Percentiles rank a stretch among this genome's conserved stretches.
phyloP scores from a whole-genome alignment of 2,329 filamentous ascomycete genomes.

The Sporothrix sp. region DNA sequence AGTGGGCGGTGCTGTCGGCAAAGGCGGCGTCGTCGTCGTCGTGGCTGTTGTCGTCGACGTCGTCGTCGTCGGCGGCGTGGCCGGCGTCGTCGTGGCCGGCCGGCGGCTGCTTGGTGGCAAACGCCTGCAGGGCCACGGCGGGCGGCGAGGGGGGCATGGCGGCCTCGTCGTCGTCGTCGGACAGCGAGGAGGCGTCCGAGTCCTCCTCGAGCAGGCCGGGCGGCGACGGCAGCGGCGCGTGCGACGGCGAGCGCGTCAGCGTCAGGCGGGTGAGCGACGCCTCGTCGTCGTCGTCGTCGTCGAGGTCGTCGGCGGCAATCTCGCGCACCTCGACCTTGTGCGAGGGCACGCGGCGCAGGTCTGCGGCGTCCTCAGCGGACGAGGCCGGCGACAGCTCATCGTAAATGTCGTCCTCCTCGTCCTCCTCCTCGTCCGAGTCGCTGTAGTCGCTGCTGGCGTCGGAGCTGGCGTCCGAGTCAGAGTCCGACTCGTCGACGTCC shows the following conservation, averaged over 20 bases:
- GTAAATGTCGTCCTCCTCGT: constrained; percentile 39
- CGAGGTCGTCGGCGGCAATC: constrained; percentile 20
- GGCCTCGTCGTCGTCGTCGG: constrained; percentile 61
- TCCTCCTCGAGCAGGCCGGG: constrained; percentile 59
- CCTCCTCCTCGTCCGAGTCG: constrained; percentile 34
- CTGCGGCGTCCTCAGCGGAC: constrained; percentile 27
- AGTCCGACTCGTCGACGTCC: constrained; percentile 51
- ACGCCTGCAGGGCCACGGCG: constrained; percentile 45
- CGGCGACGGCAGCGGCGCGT: constrained; percentile 44
- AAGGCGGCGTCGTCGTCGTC: constrained; percentile 36
- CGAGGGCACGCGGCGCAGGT: constrained; percentile 38
- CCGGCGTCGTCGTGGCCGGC: neutral
- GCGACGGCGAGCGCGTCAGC: constrained; percentile 59
- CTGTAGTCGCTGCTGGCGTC: constrained; percentile 30
- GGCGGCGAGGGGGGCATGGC: constrained; percentile 63
- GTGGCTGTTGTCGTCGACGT: constrained; percentile 27
- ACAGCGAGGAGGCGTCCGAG: constrained; percentile 51
- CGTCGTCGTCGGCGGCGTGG: constrained; percentile 25
- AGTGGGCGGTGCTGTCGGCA: constrained; percentile 25
- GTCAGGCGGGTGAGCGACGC: constrained; percentile 57
- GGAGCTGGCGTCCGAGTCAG: constrained; percentile 44
- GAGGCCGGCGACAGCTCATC: constrained; percentile 25
- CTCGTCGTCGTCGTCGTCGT: constrained; percentile 48
- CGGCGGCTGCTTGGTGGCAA: constrained; percentile 41
- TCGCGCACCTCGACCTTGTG: constrained; percentile 1